Conservation (phyloP, 1,284 basidiomycete genomes). For the Gymnopus androsaceus region DNA sequence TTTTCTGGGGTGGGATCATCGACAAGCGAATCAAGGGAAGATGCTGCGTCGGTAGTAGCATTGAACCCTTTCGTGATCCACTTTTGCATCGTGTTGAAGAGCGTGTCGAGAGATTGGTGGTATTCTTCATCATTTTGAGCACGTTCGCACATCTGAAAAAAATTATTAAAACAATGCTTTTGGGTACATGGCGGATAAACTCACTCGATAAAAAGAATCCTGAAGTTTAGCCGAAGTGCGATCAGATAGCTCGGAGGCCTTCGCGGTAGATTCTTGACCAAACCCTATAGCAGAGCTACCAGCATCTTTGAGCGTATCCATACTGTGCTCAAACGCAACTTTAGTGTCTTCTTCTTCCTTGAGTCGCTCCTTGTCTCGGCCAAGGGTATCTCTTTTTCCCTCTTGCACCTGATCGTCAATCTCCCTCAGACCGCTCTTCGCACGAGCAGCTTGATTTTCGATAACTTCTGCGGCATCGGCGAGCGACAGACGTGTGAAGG, state of each 20-base stretch:
- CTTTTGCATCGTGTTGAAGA: conserved; percentile 57
- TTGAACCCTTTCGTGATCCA: conserved; percentile 57
- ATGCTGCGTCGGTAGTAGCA: conserved; percentile 38
- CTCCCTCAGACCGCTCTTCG: conserved; percentile 52
- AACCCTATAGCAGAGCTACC: conserved; percentile 59
- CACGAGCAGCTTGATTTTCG: conserved; percentile 47
- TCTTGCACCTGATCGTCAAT: conserved; percentile 58
- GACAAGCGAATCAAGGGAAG: conserved; percentile 54
- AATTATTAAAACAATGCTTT: background rate
- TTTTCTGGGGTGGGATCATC: conserved; percentile 59
- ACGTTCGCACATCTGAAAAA: conserved; percentile 56
- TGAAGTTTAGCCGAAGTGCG: conserved; percentile 43
- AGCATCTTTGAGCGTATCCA: conserved; percentile 60
- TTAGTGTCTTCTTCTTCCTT: conserved; percentile 47
- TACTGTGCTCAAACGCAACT: conserved; percentile 59
- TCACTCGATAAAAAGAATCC: conserved; percentile 55
- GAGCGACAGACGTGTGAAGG: conserved; percentile 60
- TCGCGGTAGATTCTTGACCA: conserved; percentile 42
- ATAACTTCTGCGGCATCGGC: conserved; percentile 63
- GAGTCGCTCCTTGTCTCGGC: conserved; percentile 49
- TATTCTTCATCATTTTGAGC: conserved; percentile 62
- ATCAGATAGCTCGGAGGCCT: conserved; percentile 44
- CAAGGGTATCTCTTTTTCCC: conserved; percentile 57
- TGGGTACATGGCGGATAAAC: conserved; percentile 8
- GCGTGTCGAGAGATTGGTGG: conserved; percentile 51